Evolutionary conservation across 208 protist genomes (phyloP), one percentile per base, ranked within the genome.

Genomic region (Endotrypanum monterogeii): DNA sequence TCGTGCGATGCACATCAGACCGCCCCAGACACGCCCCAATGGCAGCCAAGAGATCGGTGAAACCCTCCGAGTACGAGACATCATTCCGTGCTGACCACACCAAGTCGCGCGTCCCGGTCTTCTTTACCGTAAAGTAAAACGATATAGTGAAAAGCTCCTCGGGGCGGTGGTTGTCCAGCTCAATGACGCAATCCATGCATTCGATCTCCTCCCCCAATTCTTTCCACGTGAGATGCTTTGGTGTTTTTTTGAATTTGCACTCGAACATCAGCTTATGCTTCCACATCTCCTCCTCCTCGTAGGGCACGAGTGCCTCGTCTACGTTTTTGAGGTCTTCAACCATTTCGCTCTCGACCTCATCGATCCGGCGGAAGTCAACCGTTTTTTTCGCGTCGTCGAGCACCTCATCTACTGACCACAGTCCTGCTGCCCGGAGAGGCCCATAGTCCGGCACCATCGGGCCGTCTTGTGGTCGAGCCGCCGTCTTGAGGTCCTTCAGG

Each of bases 181-280:
- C 88, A 71, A 97, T 95, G 28, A 83, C 67, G 78, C 93, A 97
- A 75, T 97, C 93, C 74, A 97, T 66, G 73, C 91, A 97, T 76
- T 97, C 87, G 70, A 97, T 93, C 57, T 97, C 90, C 71, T 97
- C 84, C 8, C 90, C 93, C 23, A 97, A 79, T 71, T 97, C 89
- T 35, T 87, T 84, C 93, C 93, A 97, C 16, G 89, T 94, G 39
- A 97, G 73, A 80, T 97, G 93, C 65, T 94, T 95, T 32, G 93
- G 93, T 30, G 90, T 89, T 61, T 94, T 93, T 35, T 85, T 89
- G 74, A 97, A 95, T 79, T 95, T 94, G 76, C 85, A 86, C 51
- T 90, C 78, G 74, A 97, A 97, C 93, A 97, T 97, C 2, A 97
- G 83, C 54, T 91, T 89, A 76, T 95, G 89, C 79, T 95, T 95